Percentiles rank a stretch among this genome's conserved stretches.
Conservation (phyloP, 371 early-diverging fungal species). For the Phascolomyces articulosus region DNA sequence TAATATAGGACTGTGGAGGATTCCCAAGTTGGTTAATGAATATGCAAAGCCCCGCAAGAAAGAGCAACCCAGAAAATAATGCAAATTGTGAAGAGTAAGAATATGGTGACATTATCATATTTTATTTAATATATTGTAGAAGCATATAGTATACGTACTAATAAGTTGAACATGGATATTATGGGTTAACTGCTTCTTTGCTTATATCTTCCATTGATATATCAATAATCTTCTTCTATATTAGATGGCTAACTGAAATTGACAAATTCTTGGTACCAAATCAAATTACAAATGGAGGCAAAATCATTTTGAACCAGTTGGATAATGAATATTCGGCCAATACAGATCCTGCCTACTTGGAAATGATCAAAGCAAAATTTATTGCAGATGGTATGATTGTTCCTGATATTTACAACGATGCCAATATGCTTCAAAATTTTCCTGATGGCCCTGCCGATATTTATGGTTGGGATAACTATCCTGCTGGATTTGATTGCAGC, state of each 20-base stretch:
- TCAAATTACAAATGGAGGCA: conserved; percentile 15
- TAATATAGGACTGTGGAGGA: conserved; percentile 15
- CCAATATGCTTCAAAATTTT: not conserved
- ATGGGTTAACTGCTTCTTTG: too few relatives aligned
- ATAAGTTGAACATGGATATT: too few relatives aligned
- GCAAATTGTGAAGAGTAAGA: conserved; percentile 10
- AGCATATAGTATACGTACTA: too few relatives aligned
- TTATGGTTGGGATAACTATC: conserved; percentile 13
- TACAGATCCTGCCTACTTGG: conserved; percentile 5
- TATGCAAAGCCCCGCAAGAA: conserved; percentile 1
- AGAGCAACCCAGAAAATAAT: conserved; percentile 7
- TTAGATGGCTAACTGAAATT: conserved; percentile 14
- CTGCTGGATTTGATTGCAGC: conserved; percentile 19
- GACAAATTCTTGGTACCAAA: conserved; percentile 20
- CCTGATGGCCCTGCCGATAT: conserved; percentile 12
- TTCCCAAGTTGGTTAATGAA: conserved; percentile 11
- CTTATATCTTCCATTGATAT: too few relatives aligned
- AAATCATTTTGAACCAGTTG: conserved; percentile 13
- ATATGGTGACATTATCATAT: too few relatives aligned
- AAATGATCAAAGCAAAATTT: conserved; percentile 13
- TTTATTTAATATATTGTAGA: too few relatives aligned
- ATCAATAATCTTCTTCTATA: too few relatives aligned
- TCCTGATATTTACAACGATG: conserved; percentile 12
- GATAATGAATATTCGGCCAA: conserved; percentile 17
- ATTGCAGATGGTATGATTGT: conserved; percentile 14